phyloP scores from a whole-genome alignment of 2,329 filamentous ascomycete genomes.

The Fusarium luffae region DNA sequence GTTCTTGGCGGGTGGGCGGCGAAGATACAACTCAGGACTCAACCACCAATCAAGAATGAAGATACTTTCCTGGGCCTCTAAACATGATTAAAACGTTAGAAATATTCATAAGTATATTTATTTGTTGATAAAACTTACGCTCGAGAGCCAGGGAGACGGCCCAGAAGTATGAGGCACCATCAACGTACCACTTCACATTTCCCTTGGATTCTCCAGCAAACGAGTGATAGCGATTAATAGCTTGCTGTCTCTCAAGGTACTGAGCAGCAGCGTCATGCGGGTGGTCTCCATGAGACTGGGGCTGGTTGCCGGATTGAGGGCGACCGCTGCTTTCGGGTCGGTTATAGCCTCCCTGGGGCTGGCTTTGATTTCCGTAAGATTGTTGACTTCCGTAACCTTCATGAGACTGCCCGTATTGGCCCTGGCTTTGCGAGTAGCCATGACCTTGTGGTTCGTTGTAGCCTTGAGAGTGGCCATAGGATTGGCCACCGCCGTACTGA shows the following conservation, averaged over 20 bases:
- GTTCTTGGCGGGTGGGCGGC: slow-evolving; percentile 82
- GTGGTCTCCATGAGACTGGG: slow-evolving; percentile 1
- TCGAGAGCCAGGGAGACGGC: slow-evolving; percentile 84
- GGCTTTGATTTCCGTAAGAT: background rate
- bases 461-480: slow-evolving; percentile 7
- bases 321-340: background rate
- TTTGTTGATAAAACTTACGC: slow-evolving; percentile 51
- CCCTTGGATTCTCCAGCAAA: slow-evolving; percentile 80
- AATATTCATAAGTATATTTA: background rate
- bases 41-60: slow-evolving; percentile 94
- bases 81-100: slow-evolving; percentile 14
- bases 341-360: background rate
- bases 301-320: slow-evolving; percentile 7
- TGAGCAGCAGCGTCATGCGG: slow-evolving; percentile 20
- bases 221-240: slow-evolving; percentile 67
- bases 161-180: slow-evolving; percentile 86
- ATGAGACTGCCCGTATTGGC: slow-evolving; percentile 14
- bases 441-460: slow-evolving; percentile 53
- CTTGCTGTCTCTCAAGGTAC: slow-evolving; percentile 55
- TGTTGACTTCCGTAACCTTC: slow-evolving; percentile 7
- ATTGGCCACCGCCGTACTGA: background rate
- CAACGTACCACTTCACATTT: slow-evolving; percentile 88
- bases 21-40: slow-evolving; percentile 86
- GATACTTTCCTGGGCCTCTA: slow-evolving; percentile 77
- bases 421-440: slow-evolving; percentile 17